Evolutionary conservation across 2,329 filamentous ascomycete genomes (phyloP).

Genomic region (Colletotrichum brevisporum): DNA sequence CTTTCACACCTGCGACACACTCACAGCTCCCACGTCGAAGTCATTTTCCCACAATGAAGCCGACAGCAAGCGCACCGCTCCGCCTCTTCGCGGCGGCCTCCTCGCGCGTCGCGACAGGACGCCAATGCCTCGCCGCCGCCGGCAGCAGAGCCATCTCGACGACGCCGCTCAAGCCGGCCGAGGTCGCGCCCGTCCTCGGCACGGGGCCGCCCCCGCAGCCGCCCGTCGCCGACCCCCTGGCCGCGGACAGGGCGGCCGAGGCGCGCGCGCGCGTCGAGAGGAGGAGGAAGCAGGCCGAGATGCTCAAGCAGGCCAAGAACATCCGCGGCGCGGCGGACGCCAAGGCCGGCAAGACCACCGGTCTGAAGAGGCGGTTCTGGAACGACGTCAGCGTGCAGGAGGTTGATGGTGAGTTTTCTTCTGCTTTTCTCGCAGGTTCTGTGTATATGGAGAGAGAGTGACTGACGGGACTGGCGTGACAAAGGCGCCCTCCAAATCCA

Average conservation of each 20-base stretch:
- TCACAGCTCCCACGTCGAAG: slow-evolving; percentile 17
- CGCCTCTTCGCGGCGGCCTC: slow-evolving; percentile 35
- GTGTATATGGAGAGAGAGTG: too few relatives aligned
- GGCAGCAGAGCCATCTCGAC: slow-evolving; percentile 48
- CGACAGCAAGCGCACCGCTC: slow-evolving; percentile 55
- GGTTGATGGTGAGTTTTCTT: slow-evolving; percentile 67
- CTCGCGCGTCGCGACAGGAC: too few relatives aligned
- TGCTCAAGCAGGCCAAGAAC: slow-evolving; percentile 67
- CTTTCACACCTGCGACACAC: neutral
- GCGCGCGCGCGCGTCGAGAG: slow-evolving; percentile 61
- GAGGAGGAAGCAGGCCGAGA: slow-evolving; percentile 67
- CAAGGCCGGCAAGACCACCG: slow-evolving; percentile 57
- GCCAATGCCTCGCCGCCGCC: slow-evolving; percentile 49
- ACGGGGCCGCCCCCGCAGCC: slow-evolving; percentile 72
- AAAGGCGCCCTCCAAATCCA: slow-evolving; percentile 71
- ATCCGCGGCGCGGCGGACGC: slow-evolving; percentile 53
- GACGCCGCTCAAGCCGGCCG: slow-evolving; percentile 52
- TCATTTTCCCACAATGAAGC: slow-evolving; percentile 53
- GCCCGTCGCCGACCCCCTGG: slow-evolving; percentile 60
- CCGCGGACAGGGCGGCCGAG: slow-evolving; percentile 48
- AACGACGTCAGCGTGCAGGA: slow-evolving; percentile 82
- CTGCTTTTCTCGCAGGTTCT: too few relatives aligned
- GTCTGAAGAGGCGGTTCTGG: slow-evolving; percentile 85
- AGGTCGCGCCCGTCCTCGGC: slow-evolving; percentile 67
- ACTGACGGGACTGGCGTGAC: neutral